These are phyloP conservation scores for Dictyostelium purpureum DNA, from an alignment of 78 protist genomes.

Conservation along the genomic window DNA sequence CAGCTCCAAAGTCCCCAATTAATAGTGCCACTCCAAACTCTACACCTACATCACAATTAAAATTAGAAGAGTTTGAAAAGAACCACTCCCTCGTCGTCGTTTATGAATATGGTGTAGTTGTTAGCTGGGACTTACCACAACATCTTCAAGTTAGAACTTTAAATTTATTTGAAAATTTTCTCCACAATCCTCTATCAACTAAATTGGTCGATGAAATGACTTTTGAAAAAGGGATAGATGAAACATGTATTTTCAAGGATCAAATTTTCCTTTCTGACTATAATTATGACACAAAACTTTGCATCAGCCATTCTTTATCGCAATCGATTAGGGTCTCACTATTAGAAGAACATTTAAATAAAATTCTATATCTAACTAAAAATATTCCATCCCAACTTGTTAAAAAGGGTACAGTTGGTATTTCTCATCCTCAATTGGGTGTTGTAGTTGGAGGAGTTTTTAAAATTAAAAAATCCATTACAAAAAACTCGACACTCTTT, in stretches of 20 bases:
- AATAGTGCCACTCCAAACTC: not conserved
- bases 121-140: slow-evolving; percentile 37
- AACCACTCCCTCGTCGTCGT: slow-evolving; percentile 11
- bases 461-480: slow-evolving; percentile 10
- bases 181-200: not conserved
- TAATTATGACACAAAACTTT: not conserved
- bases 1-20: not conserved
- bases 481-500: not conserved
- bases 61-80: not conserved
- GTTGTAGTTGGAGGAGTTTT: slow-evolving; percentile 4
- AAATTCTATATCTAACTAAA: not conserved
- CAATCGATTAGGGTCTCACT: slow-evolving; percentile 31
- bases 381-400: slow-evolving; percentile 17
- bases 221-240: not conserved
- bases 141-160: not conserved
- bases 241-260: slow-evolving; percentile 24
- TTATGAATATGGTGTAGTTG: slow-evolving; percentile 44
- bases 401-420: slow-evolving; percentile 1
- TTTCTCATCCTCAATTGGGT: not conserved
- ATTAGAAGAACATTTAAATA: slow-evolving; percentile 36
- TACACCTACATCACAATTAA: not conserved
- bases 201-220: slow-evolving; percentile 52
- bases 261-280: not conserved
- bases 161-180: not conserved
- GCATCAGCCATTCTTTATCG: slow-evolving; percentile 11